Conservation (phyloP, 768 basidiomycete genomes). For the Dacryopinax spathularia region DNA sequence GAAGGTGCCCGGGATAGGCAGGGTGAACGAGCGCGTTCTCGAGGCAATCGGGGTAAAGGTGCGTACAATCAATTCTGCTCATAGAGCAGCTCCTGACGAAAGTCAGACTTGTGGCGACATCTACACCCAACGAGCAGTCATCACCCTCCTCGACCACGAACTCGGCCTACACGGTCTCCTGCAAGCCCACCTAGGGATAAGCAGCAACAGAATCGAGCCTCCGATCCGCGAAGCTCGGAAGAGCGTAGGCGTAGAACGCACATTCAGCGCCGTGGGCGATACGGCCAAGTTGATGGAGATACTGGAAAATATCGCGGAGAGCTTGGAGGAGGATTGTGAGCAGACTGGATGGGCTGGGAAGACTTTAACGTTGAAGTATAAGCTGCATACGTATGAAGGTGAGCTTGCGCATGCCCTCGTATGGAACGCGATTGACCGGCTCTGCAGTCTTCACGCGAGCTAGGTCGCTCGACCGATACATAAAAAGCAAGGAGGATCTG, state of each 20-base stretch:
- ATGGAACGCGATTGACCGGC: not conserved
- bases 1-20: conserved; percentile 69
- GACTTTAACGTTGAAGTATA: conserved; percentile 85
- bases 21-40: conserved; percentile 76
- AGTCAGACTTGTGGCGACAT: conserved; percentile 81
- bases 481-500: conserved; percentile 65
- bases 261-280: conserved; percentile 56
- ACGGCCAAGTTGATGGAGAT: conserved; percentile 55
- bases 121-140: conserved; percentile 50
- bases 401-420: conserved; percentile 16
- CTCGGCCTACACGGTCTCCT: conserved; percentile 67
- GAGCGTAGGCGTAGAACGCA: conserved; percentile 85
- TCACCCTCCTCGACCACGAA: conserved; percentile 77
- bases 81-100: not conserved
- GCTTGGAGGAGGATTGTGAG: conserved; percentile 69
- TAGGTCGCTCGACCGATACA: conserved; percentile 60
- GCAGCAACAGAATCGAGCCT: conserved; percentile 67
- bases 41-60: conserved; percentile 81
- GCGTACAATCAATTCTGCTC: conserved; percentile 7
- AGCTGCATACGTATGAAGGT: conserved; percentile 80
- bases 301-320: conserved; percentile 64
- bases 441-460: conserved; percentile 62
- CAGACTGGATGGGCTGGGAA: conserved; percentile 71
- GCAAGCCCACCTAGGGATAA: conserved; percentile 70
- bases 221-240: conserved; percentile 68